Base-by-base conservation (phyloP, 2,329 filamentous ascomycete species). In the Aspergillus novoparasiticus region DNA sequence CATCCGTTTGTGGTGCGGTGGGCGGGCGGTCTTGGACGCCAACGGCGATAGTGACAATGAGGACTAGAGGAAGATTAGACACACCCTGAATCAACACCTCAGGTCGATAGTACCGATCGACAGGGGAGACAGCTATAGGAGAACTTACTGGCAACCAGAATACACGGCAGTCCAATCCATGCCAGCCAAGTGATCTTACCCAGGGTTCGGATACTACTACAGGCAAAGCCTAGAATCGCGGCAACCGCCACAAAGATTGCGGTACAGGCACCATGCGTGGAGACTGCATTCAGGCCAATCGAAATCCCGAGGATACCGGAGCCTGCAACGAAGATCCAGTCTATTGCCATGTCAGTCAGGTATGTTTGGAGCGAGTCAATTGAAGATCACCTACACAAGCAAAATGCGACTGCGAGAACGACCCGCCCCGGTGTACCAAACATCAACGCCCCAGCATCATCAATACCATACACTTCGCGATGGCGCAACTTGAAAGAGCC, bases 401-500 rank as follows among this genome's bases (percentile, higher is more conserved):
- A 72, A 6, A 76, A 62, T n/a, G 71, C 74, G 34, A 78, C 70
- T 16, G 69, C 69, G 36, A 73, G 69, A 19, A 67, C 67, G 41
- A 72, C 67, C 45, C 65, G 67, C 54, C 85, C 84, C 6, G 83
- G 63, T 1, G 79, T 81, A 3, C 86, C 85, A 60, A 86, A 85
- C 23, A 87, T 76, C 59, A 86, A 81, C 53, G 74, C 75, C 9
- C 85, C 85, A 0, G 84, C 85, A 63, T 87, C 85, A 50, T 85
- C 85, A 75, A 87, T 85, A 56, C 82, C 82, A 68, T 87, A 86
- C 1, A 86, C 84, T 64, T 85, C 78, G 0, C 81, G 81, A 67
- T 87, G 85, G 6, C 77, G 75, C 28, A 85, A 66, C 68, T 87
- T 87, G 75, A 86, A 86, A 1, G 50, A 46, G 4, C 69, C 83